A percentile compares a stretch with the other conserved stretches of the same genome.
Evolutionary conservation across 129 eudicot genomes (phyloP).

Genomic region (Centella asiatica): DNA sequence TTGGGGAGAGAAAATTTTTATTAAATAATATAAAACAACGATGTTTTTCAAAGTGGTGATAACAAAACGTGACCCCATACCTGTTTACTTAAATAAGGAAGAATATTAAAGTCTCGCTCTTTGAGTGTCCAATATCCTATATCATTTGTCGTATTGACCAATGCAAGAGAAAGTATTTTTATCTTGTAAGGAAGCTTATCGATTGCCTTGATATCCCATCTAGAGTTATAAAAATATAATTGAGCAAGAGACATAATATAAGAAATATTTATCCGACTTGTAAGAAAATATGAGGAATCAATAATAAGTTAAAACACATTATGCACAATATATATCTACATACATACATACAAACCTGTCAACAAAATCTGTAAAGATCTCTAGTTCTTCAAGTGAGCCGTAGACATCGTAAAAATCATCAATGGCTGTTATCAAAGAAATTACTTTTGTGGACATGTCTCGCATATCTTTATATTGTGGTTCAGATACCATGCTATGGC

Average conservation of each 20-base stretch:
- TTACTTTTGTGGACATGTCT: neutral
- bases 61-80: neutral
- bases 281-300: no score
- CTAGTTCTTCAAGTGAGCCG: slow-evolving; percentile 12
- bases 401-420: slow-evolving; percentile 14
- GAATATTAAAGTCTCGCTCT: slow-evolving; percentile 13
- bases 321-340: neutral
- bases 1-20: no score
- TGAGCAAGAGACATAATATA: neutral
- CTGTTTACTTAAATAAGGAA: slow-evolving; percentile 1
- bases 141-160: slow-evolving; percentile 8
- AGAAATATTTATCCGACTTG: no score
- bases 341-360: neutral
- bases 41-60: neutral
- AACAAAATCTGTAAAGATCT: slow-evolving; percentile 13
- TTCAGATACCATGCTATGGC: neutral
- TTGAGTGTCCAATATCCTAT: slow-evolving; percentile 8
- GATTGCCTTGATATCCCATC: slow-evolving; percentile 5
- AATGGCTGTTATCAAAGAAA: neutral
- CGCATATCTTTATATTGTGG: neutral
- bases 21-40: no score
- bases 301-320: neutral
- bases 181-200: neutral
- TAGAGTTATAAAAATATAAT: neutral
- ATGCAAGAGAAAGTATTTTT: slow-evolving; percentile 2